A percentile compares a stretch with the other conserved stretches of the same genome.
Evolutionary conservation across 139 green algal genomes (phyloP).

Genomic region (Desmodesmus armatus): DNA sequence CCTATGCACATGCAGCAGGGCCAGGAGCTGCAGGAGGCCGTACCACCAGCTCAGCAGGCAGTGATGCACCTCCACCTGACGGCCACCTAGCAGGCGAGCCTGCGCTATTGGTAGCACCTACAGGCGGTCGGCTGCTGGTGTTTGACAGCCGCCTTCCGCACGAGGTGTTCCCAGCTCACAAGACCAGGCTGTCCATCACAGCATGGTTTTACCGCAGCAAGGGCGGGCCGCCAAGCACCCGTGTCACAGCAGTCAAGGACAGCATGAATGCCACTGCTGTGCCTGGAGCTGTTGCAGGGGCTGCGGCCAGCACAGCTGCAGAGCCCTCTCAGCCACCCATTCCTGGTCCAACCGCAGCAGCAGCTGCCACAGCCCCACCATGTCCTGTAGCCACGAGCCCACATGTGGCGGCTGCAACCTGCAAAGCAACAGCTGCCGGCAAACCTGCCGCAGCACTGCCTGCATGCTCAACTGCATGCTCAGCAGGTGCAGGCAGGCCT

Average conservation of each 20-base stretch:
- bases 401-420: too few species aligned
- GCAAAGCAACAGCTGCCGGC: too few species aligned
- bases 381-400: too few species aligned
- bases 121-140: constrained; percentile 72
- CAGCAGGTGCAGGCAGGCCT: constrained; percentile 3
- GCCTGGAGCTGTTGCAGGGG: neutral
- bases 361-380: too few species aligned
- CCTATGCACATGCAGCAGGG: neutral
- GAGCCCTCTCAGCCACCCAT: neutral
- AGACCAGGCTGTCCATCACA: constrained; percentile 66
- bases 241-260: neutral
- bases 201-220: constrained; percentile 71
- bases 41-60: neutral
- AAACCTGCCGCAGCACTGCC: constrained; percentile 13
- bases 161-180: constrained; percentile 73
- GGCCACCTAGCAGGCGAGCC: constrained; percentile 39
- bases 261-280: neutral
- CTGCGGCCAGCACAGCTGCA: neutral
- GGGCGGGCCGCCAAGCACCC: neutral
- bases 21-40: neutral
- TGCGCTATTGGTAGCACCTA: constrained; percentile 58
- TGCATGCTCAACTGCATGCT: neutral
- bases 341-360: neutral
- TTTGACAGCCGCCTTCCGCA: constrained; percentile 75
- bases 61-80: neutral